These are phyloP conservation scores for Penicillium sp. DNA, from an alignment of 2,329 filamentous ascomycete genomes.

Conservation along the genomic window DNA sequence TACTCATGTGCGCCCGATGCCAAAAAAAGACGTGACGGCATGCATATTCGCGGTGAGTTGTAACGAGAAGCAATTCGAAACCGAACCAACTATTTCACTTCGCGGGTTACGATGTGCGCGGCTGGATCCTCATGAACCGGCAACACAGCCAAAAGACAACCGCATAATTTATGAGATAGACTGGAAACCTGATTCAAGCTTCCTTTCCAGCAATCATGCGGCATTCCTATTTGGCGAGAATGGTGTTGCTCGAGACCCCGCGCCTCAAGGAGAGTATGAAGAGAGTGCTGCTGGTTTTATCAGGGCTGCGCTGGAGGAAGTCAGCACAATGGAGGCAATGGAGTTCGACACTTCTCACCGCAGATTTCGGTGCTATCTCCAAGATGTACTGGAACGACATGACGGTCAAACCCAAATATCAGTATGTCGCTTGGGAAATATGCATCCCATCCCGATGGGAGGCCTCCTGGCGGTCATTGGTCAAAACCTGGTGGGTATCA, in stretches of 20 bases:
- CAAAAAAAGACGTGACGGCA: conserved; percentile 9
- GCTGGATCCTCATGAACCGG: conserved; percentile 4
- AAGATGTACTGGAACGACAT: not conserved
- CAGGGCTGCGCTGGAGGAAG: not conserved
- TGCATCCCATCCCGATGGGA: not conserved
- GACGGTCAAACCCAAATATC: not conserved
- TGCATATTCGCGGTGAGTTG: conserved; percentile 12
- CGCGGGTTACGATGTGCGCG: conserved; percentile 15
- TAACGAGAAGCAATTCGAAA: not conserved
- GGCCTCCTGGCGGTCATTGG: conserved; percentile 12
- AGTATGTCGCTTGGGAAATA: not conserved
- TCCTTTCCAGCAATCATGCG: conserved; percentile 2
- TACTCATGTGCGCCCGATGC: conserved; percentile 7
- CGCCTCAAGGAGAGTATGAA: not conserved
- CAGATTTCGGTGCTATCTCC: conserved; percentile 8
- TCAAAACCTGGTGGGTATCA: conserved; percentile 6
- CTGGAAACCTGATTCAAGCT: conserved; percentile 21
- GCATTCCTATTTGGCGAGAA: not conserved
- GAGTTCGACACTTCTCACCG: not conserved
- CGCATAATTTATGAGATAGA: conserved; percentile 18
- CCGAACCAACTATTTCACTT: conserved; percentile 12
- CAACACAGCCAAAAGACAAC: not conserved
- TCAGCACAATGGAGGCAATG: not conserved
- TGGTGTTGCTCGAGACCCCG: not conserved
- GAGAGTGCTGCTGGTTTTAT: not conserved